These are phyloP conservation scores for Coix lacrymajobi DNA, from an alignment of 176 grass and related monocot species.

Conservation along the genomic window DNA sequence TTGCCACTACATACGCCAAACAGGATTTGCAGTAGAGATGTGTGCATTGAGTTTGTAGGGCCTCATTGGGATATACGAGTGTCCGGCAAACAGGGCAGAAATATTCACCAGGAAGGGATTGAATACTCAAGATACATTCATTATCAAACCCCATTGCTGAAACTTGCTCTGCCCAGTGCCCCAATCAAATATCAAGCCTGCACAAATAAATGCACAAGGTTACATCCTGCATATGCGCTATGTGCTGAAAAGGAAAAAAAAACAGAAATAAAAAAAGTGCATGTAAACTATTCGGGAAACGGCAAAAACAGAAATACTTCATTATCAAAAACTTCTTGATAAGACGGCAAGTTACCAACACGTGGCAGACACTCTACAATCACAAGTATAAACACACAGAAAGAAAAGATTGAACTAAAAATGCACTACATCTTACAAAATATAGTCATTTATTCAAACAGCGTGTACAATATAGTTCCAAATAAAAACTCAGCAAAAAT, in stretches of 20 bases:
- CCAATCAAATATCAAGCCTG: conserved; percentile 25
- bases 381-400: not conserved
- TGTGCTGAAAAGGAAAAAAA: not conserved
- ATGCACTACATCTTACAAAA: not conserved
- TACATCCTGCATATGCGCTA: not conserved
- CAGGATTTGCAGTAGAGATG: conserved; percentile 99
- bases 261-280: not conserved
- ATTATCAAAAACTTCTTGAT: not conserved
- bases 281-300: not conserved
- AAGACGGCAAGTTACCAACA: not conserved
- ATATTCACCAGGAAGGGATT: conserved; percentile 97
- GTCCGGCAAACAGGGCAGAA: conserved; percentile 99
- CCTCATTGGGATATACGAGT: conserved; percentile 80
- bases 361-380: not conserved
- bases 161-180: not conserved
- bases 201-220: conserved; percentile 10
- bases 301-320: not conserved
- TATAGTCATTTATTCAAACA: not conserved
- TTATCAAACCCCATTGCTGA: conserved; percentile 87
- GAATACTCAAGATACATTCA: conserved; percentile 87
- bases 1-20: conserved; percentile 80
- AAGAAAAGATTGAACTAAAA: not conserved
- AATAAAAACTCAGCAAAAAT: not conserved
- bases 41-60: conserved; percentile 86
- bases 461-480: not conserved